Base-by-base conservation (phyloP, 345 rosid genomes). In the Arabidopsis arenosa region DNA sequence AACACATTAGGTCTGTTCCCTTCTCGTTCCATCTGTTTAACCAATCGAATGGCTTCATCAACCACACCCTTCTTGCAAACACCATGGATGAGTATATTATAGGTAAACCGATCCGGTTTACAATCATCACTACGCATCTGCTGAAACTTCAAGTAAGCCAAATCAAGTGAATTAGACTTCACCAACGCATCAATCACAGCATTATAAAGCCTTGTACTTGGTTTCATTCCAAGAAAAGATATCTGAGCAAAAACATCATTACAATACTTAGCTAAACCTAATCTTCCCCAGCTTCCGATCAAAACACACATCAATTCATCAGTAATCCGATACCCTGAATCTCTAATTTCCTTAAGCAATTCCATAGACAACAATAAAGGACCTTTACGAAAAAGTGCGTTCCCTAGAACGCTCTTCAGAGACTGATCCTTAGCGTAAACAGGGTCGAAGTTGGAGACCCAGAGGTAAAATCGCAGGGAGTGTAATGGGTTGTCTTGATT, bases 71-170 rank as follows among this genome's bases (percentile, higher is more conserved):
- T 81, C 82, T 75, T 84, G 73, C 97, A 92, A 74, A 92, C 95
- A 62, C 98, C 98, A 82, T 94, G 93, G 37, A 90, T 80, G 55
- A 92, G 97, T 65, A 87, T 87, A 57, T 94, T 94, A 68, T 94
- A 92, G 5, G 98, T 94, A 80, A 94, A 92, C 81, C 89, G 83
- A 76, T 92, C 97, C 0, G 97, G 93, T 62, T 81, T 86, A 70
- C 98, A 94, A 13, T 74, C 87, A 81, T 92, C 95, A 21, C 81
- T 76, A 4, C 83, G 26, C 98, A 94, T 92, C 83, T 92, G 95
- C 70, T 94, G 97, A 80, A 92, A 92, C 80, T 89, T 94, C 77
- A 88, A 66, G 84, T 94, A 94, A 62, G 97, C 98, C 79, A 89
- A 81, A 69, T 94, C 97, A 59, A 94, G 86, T 21, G 95, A 92